A percentile compares a stretch with the other conserved stretches of the same genome.
These are phyloP conservation scores for Cutaneotrichosporon mucoides DNA, from an alignment of 1,284 basidiomycete genomes.

Conservation along the genomic window DNA sequence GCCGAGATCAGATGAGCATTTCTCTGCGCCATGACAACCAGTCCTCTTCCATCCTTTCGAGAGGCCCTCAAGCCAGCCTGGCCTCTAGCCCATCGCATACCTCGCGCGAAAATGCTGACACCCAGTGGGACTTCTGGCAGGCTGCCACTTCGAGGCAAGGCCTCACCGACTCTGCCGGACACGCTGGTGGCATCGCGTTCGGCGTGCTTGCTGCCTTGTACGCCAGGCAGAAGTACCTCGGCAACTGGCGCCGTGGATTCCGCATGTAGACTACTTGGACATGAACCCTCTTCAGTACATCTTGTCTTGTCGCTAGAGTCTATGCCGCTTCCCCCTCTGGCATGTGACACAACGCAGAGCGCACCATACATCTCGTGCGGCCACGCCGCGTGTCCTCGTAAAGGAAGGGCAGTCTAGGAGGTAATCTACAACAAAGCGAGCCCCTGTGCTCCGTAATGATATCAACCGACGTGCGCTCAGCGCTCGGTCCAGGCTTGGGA, in stretches of 20 bases:
- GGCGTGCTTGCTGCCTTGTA: constrained; percentile 60
- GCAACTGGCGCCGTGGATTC: background rate
- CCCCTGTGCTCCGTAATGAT: background rate
- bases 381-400: too few relatives aligned
- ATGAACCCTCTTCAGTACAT: background rate
- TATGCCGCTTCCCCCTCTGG: too few relatives aligned
- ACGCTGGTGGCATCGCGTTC: constrained; percentile 70
- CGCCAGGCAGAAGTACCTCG: constrained; percentile 12
- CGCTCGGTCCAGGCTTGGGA: background rate
- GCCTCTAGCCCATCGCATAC: too few relatives aligned
- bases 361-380: too few relatives aligned
- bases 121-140: constrained; percentile 34
- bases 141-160: constrained; percentile 7
- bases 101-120: too few relatives aligned
- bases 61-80: too few relatives aligned
- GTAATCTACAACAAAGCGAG: background rate
- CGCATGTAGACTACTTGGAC: background rate
- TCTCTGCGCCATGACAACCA: too few relatives aligned
- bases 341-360: too few relatives aligned
- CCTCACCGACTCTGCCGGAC: constrained; percentile 65
- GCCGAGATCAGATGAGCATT: too few relatives aligned
- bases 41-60: too few relatives aligned
- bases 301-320: too few relatives aligned
- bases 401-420: background rate
- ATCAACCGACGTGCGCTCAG: background rate